Conservation (phyloP, 2,329 filamentous ascomycete species). For the Phoma herbarum region DNA sequence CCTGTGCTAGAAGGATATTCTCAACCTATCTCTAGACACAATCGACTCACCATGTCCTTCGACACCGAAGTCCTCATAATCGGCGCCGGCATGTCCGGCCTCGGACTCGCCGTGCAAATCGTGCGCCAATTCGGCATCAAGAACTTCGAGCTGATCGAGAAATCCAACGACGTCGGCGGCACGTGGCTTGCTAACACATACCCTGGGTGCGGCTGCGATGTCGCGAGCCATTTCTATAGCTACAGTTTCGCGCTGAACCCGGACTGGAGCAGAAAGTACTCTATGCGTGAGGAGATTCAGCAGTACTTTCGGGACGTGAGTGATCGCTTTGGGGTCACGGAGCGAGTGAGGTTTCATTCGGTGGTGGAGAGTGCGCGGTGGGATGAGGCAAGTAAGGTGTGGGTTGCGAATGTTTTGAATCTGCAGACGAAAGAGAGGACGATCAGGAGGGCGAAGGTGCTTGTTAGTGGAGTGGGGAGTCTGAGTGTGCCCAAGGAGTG, state of each 20-base stretch:
- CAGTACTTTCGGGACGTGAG: slow-evolving; percentile 58
- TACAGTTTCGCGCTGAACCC: slow-evolving; percentile 69
- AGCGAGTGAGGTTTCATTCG: slow-evolving; percentile 57
- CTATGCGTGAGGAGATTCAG: slow-evolving; percentile 64
- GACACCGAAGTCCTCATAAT: slow-evolving; percentile 60
- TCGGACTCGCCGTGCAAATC: slow-evolving; percentile 59
- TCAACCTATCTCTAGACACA: neutral
- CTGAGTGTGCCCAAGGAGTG: slow-evolving; percentile 46
- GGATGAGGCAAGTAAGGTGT: slow-evolving; percentile 55
- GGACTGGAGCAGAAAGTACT: slow-evolving; percentile 67
- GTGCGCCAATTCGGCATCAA: slow-evolving; percentile 51
- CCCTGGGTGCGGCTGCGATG: slow-evolving; percentile 49
- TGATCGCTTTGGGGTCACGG: slow-evolving; percentile 46
- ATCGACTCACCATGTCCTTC: slow-evolving; percentile 39
- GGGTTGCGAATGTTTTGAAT: slow-evolving; percentile 45
- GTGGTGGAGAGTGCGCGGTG: slow-evolving; percentile 56
- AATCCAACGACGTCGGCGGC: slow-evolving; percentile 50
- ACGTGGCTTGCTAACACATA: slow-evolving; percentile 48
- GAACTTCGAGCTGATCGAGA: slow-evolving; percentile 57
- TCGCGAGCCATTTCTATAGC: slow-evolving; percentile 66
- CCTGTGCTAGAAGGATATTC: neutral
- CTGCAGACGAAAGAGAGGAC: slow-evolving; percentile 32
- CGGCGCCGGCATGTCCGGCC: slow-evolving; percentile 59
- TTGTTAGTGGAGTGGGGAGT: slow-evolving; percentile 41
- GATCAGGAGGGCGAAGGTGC: slow-evolving; percentile 36